Base-by-base conservation (phyloP, 164 flowering plant species). In the Aristolochia contorta region DNA sequence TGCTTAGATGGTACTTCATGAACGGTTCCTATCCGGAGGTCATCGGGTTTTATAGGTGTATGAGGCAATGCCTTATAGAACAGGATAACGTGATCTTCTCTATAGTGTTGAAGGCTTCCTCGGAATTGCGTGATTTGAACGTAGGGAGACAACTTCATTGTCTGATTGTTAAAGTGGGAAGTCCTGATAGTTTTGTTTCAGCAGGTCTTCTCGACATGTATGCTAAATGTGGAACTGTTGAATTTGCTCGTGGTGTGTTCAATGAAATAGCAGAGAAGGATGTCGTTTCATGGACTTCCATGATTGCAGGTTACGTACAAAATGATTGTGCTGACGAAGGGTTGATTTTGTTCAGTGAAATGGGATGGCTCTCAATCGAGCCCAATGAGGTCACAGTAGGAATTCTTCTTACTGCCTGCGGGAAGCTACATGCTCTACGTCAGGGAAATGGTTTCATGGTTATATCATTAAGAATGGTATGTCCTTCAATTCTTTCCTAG, bases 381-480 rank as follows among this genome's bases (percentile, higher is more conserved):
- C n/a, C n/a, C n/a, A n/a, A n/a, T n/a, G n/a, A n/a, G n/a, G n/a
- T n/a, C n/a, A n/a, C n/a, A n/a, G n/a, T n/a, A n/a, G n/a, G n/a
- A n/a, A n/a, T n/a, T n/a, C n/a, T n/a, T n/a, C n/a, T n/a, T n/a
- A n/a, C n/a, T n/a, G n/a, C n/a, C n/a, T n/a, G n/a, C n/a, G n/a
- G n/a, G n/a, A n/a, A n/a, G n/a, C n/a, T n/a, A n/a, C n/a, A n/a
- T n/a, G n/a, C n/a, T n/a, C n/a, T n/a, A n/a, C n/a, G n/a, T n/a
- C n/a, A n/a, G 95, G 97, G 49, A 84, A 77, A 57, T 90, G 90
- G 92, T 61, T 81, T 69, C 97, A 87, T 71, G 86, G 88, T 8
- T 78, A 67, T 72, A 56, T 77, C 58, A 77, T 90, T 47, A 90
- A 87, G 75, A 71, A 49, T 27, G 86, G 82, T 4, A 45, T 75